phyloP scores from a whole-genome alignment of 352 stramenopile genomes.

The Aphanomyces invadans region DNA sequence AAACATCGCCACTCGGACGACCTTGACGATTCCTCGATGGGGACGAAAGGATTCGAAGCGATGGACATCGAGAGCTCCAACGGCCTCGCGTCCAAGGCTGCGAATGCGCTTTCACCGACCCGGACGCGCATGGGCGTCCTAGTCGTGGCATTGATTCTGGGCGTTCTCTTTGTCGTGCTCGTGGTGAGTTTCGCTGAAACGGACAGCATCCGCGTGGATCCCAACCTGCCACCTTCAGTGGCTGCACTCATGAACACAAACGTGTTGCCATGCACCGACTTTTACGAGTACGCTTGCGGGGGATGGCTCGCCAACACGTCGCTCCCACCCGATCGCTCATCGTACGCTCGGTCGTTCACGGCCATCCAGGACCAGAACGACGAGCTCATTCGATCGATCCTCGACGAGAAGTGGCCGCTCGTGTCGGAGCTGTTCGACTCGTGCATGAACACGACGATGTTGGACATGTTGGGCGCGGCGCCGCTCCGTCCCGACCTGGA shows the following conservation, averaged over 20 bases:
- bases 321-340: conserved; percentile 30
- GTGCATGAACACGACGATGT: conserved; percentile 54
- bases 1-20: not conserved
- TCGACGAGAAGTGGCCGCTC: conserved; percentile 56
- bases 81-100: not conserved
- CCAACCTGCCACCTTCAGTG: conserved; percentile 26
- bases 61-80: conserved; percentile 23
- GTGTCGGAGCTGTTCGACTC: conserved; percentile 50
- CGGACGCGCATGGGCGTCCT: not conserved
- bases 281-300: conserved; percentile 65
- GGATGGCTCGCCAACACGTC: conserved; percentile 39
- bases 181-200: not conserved
- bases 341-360: conserved; percentile 38
- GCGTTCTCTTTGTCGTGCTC: conserved; percentile 1
- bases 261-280: conserved; percentile 54
- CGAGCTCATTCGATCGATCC: conserved; percentile 42
- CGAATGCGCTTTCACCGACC: not conserved
- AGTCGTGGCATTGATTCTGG: not conserved
- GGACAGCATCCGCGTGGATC: not conserved
- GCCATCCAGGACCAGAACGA: conserved; percentile 46
- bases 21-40: not conserved
- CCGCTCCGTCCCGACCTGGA: conserved; percentile 41
- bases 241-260: conserved; percentile 38
- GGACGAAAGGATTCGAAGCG: conserved; percentile 10
- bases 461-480: conserved; percentile 34